Base-by-base conservation (phyloP, 2,329 filamentous ascomycete species). In the Monilinia laxa region DNA sequence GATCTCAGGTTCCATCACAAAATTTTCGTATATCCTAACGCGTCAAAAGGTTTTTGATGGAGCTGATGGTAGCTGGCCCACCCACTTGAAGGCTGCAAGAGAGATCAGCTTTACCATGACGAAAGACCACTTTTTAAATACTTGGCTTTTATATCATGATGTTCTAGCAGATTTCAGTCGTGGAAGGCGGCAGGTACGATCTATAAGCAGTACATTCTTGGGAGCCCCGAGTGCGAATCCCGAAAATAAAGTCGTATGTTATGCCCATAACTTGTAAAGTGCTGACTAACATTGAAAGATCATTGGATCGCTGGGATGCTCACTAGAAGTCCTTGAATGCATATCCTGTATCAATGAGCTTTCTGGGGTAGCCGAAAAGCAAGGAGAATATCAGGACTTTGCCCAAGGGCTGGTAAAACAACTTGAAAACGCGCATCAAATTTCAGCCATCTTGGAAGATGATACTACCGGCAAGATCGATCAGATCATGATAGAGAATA, bases 141-240 rank as follows among this genome's bases (percentile, higher is more conserved):
- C 79, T 1, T 83, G 81, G 81, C 80, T 82, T 53, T 73, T 81
- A 9, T 82, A 83, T 65, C 81, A 83, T 64, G 78, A 82, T 62
- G 78, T 81, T 18, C 74, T 83, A 6, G 80, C 80, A 35, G 77
- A 76, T 12, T 82, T 82, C 66, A 81, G 78, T 23, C 76, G 79
- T 81, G 80, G 40, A 12, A 55, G 38, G 25, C 18, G 49, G 25
- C 49, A 47, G 38, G 55, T 25, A 23, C 23, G 56, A 35, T 31
- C 12, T 25, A 23, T 56, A 16, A 45, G 35, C 28, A 55, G 3
- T 23, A 56, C 62, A 47, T 54, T 56, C 4, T 40, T 47, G 4
- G 62, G 51, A 4, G 25, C 49, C 3, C 38, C 62, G 9, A 55
- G 52, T 20, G 57, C 57, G 11, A 51, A 51, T 9, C 57, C 45